Evolutionary conservation across 1,284 basidiomycete genomes (phyloP).

Genomic region (Schizophyllum amplum): DNA sequence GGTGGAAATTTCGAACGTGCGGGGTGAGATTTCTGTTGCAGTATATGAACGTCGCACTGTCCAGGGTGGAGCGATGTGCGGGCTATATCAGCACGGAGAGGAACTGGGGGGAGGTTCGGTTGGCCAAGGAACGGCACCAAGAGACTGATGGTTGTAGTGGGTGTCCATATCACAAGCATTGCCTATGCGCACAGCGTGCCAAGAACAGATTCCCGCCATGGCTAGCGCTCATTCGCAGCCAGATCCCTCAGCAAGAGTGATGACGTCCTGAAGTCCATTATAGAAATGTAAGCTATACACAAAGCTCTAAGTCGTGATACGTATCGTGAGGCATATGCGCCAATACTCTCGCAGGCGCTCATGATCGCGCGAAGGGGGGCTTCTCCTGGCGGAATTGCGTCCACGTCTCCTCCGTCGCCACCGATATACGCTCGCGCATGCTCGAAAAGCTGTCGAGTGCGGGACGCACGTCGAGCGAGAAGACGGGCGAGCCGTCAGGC

Average conservation of each 20-base stretch:
- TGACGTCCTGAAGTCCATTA: neutral
- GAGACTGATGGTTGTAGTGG: too few relatives aligned
- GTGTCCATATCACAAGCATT: too few relatives aligned
- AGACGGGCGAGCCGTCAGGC: conserved; percentile 83
- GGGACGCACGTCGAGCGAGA: conserved; percentile 87
- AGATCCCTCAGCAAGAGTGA: neutral
- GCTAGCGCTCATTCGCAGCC: too few relatives aligned
- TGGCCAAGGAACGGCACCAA: too few relatives aligned
- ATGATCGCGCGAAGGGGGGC: neutral
- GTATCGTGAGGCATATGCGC: neutral
- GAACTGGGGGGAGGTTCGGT: too few relatives aligned
- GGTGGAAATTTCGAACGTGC: too few relatives aligned
- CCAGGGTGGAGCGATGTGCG: too few relatives aligned
- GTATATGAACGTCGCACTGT: too few relatives aligned
- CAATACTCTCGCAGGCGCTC: neutral
- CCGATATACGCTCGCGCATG: conserved; percentile 61
- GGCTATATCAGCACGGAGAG: too few relatives aligned
- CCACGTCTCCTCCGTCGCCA: conserved; percentile 70
- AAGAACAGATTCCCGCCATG: too few relatives aligned
- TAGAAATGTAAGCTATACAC: neutral
- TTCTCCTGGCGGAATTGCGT: conserved; percentile 27
- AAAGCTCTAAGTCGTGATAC: neutral
- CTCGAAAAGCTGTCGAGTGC: conserved; percentile 77
- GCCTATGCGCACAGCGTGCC: too few relatives aligned
- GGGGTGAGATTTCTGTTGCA: too few relatives aligned